A percentile compares a stretch with the other conserved stretches of the same genome.
phyloP scores from a whole-genome alignment of 2,329 filamentous ascomycete genomes.

The Colletotrichum sp. region DNA sequence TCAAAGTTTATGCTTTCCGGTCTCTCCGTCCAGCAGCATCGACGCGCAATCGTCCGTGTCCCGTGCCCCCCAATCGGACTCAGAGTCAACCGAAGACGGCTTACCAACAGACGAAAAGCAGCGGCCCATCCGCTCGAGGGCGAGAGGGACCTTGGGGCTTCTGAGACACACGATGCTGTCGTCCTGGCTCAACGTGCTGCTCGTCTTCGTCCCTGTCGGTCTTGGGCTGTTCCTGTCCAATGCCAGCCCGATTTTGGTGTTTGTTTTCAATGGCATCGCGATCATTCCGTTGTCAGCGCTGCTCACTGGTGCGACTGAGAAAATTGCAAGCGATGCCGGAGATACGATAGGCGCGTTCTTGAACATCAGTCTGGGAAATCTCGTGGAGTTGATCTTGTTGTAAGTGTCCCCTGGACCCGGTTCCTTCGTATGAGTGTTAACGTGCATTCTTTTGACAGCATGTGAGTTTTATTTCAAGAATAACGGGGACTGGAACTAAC shows the following conservation, averaged over 20 bases:
- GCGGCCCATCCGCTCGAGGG: neutral
- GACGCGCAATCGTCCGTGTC: neutral
- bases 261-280: constrained; percentile 65
- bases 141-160: neutral
- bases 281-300: constrained; percentile 64
- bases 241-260: constrained; percentile 47
- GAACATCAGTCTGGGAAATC: constrained; percentile 68
- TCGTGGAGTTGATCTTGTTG: constrained; percentile 68
- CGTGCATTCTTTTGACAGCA: constrained; percentile 27
- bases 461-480: constrained; percentile 29
- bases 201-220: constrained; percentile 75
- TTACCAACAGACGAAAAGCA: neutral
- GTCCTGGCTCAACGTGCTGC: constrained; percentile 66
- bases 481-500: constrained; percentile 15
- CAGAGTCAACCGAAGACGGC: neutral
- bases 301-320: constrained; percentile 64
- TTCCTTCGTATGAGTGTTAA: fast-evolving
- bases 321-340: constrained; percentile 59
- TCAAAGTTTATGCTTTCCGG: neutral
- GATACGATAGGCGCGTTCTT: constrained; percentile 64
- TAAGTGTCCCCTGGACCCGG: constrained; percentile 26
- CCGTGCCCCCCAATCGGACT: neutral
- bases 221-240: constrained; percentile 56
- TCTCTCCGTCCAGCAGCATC: neutral
- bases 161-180: constrained; percentile 28